These are phyloP conservation scores for Linderina pennispora DNA, from an alignment of 192 early-diverging fungal genomes.

Conservation along the genomic window DNA sequence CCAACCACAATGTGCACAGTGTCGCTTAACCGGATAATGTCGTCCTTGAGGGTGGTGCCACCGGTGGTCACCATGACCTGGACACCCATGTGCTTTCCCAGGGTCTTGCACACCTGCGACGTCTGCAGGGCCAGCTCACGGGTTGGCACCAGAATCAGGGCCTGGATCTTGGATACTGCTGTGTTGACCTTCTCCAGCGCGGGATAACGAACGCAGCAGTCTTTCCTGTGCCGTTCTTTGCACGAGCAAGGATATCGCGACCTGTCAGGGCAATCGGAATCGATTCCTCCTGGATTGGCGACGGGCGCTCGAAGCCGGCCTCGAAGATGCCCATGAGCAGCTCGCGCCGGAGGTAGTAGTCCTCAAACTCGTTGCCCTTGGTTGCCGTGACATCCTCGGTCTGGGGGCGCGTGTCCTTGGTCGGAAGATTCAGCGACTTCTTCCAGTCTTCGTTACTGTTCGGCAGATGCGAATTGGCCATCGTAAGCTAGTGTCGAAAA, in stretches of 20 bases:
- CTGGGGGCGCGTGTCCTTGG: slow-evolving; percentile 88
- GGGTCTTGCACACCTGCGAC: slow-evolving; percentile 96
- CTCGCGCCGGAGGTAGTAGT: slow-evolving; percentile 95
- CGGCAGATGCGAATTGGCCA: slow-evolving; percentile 36
- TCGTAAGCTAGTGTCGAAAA: no score
- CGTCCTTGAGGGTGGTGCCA: slow-evolving; percentile 96
- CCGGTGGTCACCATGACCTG: slow-evolving; percentile 99
- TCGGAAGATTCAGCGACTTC: slow-evolving; percentile 64
- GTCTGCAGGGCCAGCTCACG: slow-evolving; percentile 98
- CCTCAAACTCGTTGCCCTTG: slow-evolving; percentile 99
- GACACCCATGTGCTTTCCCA: slow-evolving; percentile 93
- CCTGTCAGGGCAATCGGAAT: slow-evolving; percentile 96
- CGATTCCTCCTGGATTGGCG: slow-evolving; percentile 98
- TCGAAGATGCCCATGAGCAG: slow-evolving; percentile 99
- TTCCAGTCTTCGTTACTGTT: slow-evolving; percentile 64
- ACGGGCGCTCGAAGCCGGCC: slow-evolving; percentile 95
- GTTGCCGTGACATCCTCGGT: slow-evolving; percentile 96
- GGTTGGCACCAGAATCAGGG: slow-evolving; percentile 90
- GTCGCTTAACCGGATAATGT: slow-evolving; percentile 91
- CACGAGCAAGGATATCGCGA: slow-evolving; percentile 92
- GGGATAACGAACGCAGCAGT: slow-evolving; percentile 98
- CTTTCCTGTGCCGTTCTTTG: slow-evolving; percentile 93
- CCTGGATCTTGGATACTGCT: slow-evolving; percentile 84
- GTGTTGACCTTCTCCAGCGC: slow-evolving; percentile 89
- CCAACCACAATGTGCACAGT: slow-evolving; percentile 95